phyloP scores from a whole-genome alignment of 1,284 basidiomycete species.

The Puccinia coronata region DNA sequence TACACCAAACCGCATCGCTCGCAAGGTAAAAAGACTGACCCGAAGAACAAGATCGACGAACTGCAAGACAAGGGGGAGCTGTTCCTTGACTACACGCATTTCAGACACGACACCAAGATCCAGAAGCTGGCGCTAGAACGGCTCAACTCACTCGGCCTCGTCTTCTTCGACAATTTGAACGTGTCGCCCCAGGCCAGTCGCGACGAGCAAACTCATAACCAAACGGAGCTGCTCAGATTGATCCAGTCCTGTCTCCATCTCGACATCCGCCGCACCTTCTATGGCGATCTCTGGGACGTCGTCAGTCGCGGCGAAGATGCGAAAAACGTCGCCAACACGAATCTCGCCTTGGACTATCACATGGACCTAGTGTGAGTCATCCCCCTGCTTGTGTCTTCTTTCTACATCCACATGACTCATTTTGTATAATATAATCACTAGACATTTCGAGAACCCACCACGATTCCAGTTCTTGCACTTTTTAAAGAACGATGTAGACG shows the following conservation, averaged over 20 bases:
- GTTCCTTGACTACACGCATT: too few species aligned
- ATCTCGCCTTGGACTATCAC: conserved; percentile 82
- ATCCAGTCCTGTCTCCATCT: conserved; percentile 68
- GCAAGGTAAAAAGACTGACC: background rate
- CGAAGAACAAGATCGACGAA: conserved; percentile 16
- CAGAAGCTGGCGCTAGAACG: too few species aligned
- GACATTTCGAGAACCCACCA: conserved; percentile 80
- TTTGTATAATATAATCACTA: too few species aligned
- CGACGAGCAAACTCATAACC: conserved; percentile 61
- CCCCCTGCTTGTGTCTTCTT: too few species aligned
- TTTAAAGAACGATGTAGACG: conserved; percentile 73
- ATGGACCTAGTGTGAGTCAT: conserved; percentile 88
- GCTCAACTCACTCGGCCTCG: too few species aligned
- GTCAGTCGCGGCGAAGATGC: conserved; percentile 69
- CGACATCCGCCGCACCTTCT: conserved; percentile 82
- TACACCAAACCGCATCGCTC: background rate
- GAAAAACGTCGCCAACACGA: conserved; percentile 92
- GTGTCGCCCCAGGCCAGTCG: too few species aligned
- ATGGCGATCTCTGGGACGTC: conserved; percentile 87
- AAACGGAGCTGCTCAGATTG: conserved; percentile 70
- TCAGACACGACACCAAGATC: too few species aligned
- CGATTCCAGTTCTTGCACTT: conserved; percentile 90
- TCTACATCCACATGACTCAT: too few species aligned
- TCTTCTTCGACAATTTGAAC: too few species aligned
- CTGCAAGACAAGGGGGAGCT: background rate